Base-by-base conservation (phyloP, 2,329 filamentous ascomycete genomes). In the Fusarium nisikadoi region DNA sequence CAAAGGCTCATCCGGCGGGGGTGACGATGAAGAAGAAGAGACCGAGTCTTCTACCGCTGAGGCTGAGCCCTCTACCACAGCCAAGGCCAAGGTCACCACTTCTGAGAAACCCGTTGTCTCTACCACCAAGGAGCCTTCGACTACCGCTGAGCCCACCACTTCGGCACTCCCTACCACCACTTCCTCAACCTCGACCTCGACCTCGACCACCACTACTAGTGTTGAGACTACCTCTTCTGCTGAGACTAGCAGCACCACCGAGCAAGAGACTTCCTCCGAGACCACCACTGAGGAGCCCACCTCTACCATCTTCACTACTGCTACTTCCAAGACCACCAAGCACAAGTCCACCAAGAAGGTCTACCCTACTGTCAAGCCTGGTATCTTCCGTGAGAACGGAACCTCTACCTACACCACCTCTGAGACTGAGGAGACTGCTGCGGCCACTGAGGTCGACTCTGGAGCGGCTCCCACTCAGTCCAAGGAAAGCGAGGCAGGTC, bases 341-440 rank as follows among this genome's bases (percentile, higher is more conserved):
- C 50, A 68, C 27, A 70, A 72, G 54, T 36, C 70, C 27, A 68
- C 77, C 23, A 75, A 60, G 29, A 68, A 70, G 25, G 25, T 69
- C 27, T 62, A 58, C 35, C 71, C 62, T 33, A 75, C 67, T 62
- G 70, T 74, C 55, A 74, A 70, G 63, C 84, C 84, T 19, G 87
- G 84, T 73, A 83, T 90, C 73, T 90, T 89, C 83, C 86, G 86
- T 62, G 86, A 89, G 80, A 87, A 87, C 62, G 77, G 77, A 69
- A 85, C 82, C 23, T 71, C 76, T 17, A 75, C 77, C 19, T 52
- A 75, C 19, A 72, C 67, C 13, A 33, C 39, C 27, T 27, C 53
- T 17, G 31, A 58, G 49, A 55, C 62, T 14, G 65, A 62, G 36
- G 66, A 68, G 27, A 70, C 78, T 17, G 72, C 76, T 27, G 70